A percentile compares a stretch with the other conserved stretches of the same genome.
Evolutionary conservation across 1,284 basidiomycete species (phyloP).

Genomic region (Cutaneotrichosporon curvatum): DNA sequence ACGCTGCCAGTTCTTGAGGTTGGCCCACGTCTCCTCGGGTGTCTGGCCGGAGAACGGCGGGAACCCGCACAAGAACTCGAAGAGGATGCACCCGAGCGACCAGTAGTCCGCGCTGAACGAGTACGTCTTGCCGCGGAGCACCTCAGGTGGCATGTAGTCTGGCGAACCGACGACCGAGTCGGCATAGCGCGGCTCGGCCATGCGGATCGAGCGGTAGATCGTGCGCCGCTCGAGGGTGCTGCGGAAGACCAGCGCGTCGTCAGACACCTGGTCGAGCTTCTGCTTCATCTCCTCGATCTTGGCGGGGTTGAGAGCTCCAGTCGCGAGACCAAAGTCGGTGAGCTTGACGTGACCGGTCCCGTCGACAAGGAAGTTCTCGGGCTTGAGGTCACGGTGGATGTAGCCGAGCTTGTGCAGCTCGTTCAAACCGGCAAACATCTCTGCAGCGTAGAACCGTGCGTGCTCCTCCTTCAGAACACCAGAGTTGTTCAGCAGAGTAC

Average conservation of each 20-base stretch:
- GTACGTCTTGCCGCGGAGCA: constrained; percentile 89
- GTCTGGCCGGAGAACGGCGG: constrained; percentile 95
- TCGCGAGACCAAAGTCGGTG: constrained; percentile 96
- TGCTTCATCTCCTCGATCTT: constrained; percentile 91
- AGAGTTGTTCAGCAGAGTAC: constrained; percentile 89
- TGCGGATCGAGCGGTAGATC: constrained; percentile 85
- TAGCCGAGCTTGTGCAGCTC: constrained; percentile 92
- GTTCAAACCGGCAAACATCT: constrained; percentile 88
- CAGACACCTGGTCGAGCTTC: constrained; percentile 96
- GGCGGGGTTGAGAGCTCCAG: constrained; percentile 89
- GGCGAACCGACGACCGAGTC: constrained; percentile 98
- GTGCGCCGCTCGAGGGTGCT: constrained; percentile 92
- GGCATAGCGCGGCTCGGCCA: constrained; percentile 86
- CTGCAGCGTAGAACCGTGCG: constrained; percentile 86
- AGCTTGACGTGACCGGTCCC: constrained; percentile 94
- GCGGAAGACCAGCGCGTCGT: constrained; percentile 80
- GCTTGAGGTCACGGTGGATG: constrained; percentile 91
- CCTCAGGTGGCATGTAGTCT: constrained; percentile 77
- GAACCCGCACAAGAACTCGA: constrained; percentile 92
- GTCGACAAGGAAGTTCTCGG: constrained; percentile 98
- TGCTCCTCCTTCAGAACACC: constrained; percentile 94
- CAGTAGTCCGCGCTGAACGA: constrained; percentile 96
- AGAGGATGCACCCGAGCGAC: constrained; percentile 97
- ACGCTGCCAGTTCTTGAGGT: constrained; percentile 95
- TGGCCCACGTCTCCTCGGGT: constrained; percentile 98